These are phyloP conservation scores for Amauroascus verrucosus DNA, from an alignment of 2,329 filamentous ascomycete species.

Conservation along the genomic window DNA sequence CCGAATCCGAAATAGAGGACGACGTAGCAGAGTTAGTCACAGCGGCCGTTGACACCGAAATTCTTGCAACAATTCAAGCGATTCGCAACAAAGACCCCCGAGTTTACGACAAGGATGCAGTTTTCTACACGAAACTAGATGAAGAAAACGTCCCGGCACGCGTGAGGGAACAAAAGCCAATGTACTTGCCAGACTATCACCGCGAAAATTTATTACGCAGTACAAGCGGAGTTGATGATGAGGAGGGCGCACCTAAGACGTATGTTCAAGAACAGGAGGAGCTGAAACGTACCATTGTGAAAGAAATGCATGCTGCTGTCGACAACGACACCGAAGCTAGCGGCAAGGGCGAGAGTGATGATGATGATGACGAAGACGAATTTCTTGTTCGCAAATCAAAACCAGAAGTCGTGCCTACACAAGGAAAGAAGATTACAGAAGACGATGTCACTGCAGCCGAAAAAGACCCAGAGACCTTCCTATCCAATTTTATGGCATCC, in stretches of 20 bases:
- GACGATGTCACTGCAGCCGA: slow-evolving; percentile 65
- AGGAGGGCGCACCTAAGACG: slow-evolving; percentile 46
- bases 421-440: slow-evolving; percentile 43
- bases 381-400: slow-evolving; percentile 65
- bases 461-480: slow-evolving; percentile 78
- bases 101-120: slow-evolving; percentile 70
- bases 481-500: slow-evolving; percentile 92
- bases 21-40: slow-evolving; percentile 82
- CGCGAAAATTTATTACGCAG: slow-evolving; percentile 76
- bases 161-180: slow-evolving; percentile 66
- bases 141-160: slow-evolving; percentile 36
- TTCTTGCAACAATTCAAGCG: slow-evolving; percentile 74
- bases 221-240: slow-evolving; percentile 51
- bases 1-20: slow-evolving; percentile 69
- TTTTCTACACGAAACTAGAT: slow-evolving; percentile 63
- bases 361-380: slow-evolving; percentile 50
- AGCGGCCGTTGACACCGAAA: slow-evolving; percentile 73
- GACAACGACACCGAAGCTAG: slow-evolving; percentile 24
- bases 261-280: slow-evolving; percentile 84
- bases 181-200: slow-evolving; percentile 84
- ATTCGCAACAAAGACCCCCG: slow-evolving; percentile 84
- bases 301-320: slow-evolving; percentile 62
- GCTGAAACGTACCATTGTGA: slow-evolving; percentile 65
- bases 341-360: slow-evolving; percentile 36
- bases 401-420: slow-evolving; percentile 22